phyloP scores from a whole-genome alignment of 768 basidiomycete genomes.

The Rhodotorula babjevae region DNA sequence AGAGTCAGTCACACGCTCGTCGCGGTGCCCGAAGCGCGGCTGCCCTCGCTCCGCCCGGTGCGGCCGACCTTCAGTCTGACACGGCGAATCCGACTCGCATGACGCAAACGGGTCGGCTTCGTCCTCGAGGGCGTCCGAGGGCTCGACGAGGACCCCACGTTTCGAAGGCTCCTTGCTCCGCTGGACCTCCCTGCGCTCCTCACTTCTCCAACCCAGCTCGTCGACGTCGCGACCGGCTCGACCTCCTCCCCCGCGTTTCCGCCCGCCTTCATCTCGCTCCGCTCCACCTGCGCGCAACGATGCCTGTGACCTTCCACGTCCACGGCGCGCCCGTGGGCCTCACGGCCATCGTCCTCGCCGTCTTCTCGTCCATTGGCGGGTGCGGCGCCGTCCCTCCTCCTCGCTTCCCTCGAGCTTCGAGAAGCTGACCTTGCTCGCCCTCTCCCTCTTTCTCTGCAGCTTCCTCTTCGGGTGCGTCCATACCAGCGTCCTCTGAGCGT shows the following conservation, averaged over 20 bases:
- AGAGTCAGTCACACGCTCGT: neutral
- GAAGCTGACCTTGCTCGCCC: neutral
- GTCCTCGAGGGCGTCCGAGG: no score
- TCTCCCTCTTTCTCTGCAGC: neutral
- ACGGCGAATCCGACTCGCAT: no score
- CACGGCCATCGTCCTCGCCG: slow-evolving; percentile 62
- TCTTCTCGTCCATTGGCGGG: slow-evolving; percentile 68
- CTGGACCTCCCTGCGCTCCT: no score
- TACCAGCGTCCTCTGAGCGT: neutral
- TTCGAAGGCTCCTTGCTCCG: no score
- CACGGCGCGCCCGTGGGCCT: slow-evolving; percentile 59
- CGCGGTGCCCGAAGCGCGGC: no score
- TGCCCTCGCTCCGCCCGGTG: no score
- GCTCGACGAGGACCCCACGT: no score
- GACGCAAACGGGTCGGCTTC: no score
- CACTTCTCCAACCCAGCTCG: no score
- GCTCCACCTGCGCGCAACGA: neutral
- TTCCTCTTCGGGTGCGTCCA: slow-evolving; percentile 33
- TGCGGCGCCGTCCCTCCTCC: neutral
- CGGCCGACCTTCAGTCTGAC: no score
- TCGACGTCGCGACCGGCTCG: no score
- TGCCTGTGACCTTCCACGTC: neutral
- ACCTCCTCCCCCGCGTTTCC: neutral
- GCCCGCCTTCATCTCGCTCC: neutral
- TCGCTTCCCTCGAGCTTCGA: slow-evolving; percentile 33